These are phyloP conservation scores for Puccinia brachypodii DNA, from an alignment of 1,284 basidiomycete species.

Conservation along the genomic window DNA sequence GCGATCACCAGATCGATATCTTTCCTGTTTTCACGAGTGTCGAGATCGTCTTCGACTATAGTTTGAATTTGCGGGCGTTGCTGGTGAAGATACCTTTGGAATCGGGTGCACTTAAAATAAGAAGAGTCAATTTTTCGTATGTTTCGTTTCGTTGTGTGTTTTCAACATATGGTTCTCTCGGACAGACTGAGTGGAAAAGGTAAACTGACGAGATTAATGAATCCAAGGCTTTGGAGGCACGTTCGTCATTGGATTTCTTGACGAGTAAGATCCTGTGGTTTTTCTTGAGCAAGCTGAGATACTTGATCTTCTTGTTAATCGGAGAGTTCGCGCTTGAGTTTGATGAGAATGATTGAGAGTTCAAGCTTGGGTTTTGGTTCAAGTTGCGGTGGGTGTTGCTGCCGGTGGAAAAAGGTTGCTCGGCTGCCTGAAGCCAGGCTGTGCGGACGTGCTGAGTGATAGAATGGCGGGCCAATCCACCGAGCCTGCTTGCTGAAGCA, in stretches of 20 bases:
- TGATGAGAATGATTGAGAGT: conserved; percentile 5
- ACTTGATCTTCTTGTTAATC: conserved; percentile 15
- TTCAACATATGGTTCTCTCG: background rate
- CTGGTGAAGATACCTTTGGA: conserved; percentile 51
- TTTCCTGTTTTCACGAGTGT: conserved; percentile 49
- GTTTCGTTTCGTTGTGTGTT: conserved; percentile 61
- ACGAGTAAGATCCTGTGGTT: conserved; percentile 59
- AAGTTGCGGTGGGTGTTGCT: background rate
- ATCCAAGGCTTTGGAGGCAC: conserved; percentile 59
- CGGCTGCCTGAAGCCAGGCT: background rate
- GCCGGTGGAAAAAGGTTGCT: background rate
- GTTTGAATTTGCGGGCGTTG: conserved; percentile 70
- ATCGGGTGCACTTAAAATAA: conserved; percentile 54
- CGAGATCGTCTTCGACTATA: conserved; percentile 68
- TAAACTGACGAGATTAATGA: conserved; percentile 57
- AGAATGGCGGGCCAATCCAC: background rate
- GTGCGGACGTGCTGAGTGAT: background rate
- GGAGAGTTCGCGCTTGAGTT: background rate
- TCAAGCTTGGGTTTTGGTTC: background rate
- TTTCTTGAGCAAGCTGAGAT: conserved; percentile 53
- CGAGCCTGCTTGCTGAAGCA: background rate
- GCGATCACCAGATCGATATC: conserved; percentile 80
- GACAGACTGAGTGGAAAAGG: background rate
- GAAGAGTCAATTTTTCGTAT: conserved; percentile 50
- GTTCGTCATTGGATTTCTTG: conserved; percentile 60